Evolutionary conservation across 306 rosid species (phyloP).

Genomic region (Glycine tomentella): DNA sequence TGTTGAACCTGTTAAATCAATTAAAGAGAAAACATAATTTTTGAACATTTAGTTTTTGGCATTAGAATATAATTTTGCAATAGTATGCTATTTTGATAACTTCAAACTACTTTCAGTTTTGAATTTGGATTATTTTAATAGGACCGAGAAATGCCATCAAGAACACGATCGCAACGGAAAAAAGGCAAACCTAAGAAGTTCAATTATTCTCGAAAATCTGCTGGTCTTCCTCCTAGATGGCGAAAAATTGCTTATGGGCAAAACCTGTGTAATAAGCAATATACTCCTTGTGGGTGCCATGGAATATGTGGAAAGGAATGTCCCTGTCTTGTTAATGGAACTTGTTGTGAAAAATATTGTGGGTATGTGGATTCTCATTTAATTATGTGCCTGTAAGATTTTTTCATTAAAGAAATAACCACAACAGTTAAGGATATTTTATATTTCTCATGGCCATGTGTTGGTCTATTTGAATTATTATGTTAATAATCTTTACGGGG

Average conservation of each 20-base stretch:
- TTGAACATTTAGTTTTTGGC: neutral
- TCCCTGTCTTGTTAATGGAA: conserved; percentile 66
- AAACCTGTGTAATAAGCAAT: conserved; percentile 62
- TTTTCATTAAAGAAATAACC: neutral
- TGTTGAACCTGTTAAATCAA: neutral
- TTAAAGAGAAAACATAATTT: neutral
- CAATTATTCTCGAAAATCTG: conserved; percentile 72
- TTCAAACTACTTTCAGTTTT: conserved; percentile 26
- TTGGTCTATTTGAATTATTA: conserved; percentile 1
- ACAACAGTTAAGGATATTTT: neutral
- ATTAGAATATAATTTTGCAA: conserved; percentile 17
- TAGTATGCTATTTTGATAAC: neutral
- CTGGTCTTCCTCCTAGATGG: conserved; percentile 75
- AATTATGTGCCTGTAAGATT: neutral
- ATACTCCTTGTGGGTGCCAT: conserved; percentile 79
- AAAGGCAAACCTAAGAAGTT: conserved; percentile 74
- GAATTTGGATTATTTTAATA: conserved; percentile 39
- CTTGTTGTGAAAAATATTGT: conserved; percentile 92
- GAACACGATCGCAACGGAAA: conserved; percentile 62
- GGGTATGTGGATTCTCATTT: conserved; percentile 62
- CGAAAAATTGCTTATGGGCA: conserved; percentile 70
- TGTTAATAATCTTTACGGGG: neutral
- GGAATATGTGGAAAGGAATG: conserved; percentile 83
- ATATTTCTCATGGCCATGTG: conserved; percentile 23
- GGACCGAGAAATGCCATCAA: conserved; percentile 69